A percentile compares a stretch with the other conserved stretches of the same genome.
Evolutionary conservation across 768 basidiomycete genomes (phyloP).

Genomic region (Boletus eberwhitei): DNA sequence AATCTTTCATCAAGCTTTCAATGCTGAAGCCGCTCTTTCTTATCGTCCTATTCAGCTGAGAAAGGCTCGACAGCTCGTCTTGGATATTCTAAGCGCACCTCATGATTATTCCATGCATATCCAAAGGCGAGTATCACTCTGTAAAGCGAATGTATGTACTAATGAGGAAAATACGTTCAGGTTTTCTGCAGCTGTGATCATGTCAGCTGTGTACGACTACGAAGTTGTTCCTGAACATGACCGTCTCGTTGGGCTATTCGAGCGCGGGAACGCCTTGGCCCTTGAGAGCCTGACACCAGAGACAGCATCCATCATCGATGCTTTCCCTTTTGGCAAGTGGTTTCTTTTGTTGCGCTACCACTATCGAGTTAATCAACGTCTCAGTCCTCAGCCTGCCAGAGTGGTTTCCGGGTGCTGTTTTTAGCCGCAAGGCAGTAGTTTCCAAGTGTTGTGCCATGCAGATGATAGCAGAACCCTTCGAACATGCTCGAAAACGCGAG

Average conservation of each 20-base stretch:
- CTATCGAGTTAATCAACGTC: neutral
- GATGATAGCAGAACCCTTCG: constrained; percentile 18
- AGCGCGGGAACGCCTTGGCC: constrained; percentile 27
- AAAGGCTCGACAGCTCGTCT: constrained; percentile 18
- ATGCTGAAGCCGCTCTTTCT: constrained; percentile 10
- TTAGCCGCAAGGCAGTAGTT: constrained; percentile 24
- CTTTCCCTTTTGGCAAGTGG: constrained; percentile 23
- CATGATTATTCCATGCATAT: constrained; percentile 1
- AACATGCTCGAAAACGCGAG: constrained; percentile 14
- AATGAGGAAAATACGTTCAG: constrained; percentile 11
- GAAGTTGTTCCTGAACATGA: constrained; percentile 35
- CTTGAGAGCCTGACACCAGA: constrained; percentile 17
- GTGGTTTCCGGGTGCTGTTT: constrained; percentile 25
- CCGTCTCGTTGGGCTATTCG: constrained; percentile 36
- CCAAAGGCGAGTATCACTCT: constrained; percentile 2
- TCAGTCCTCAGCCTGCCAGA: constrained; percentile 23
- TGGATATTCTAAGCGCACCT: constrained; percentile 13
- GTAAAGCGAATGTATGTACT: neutral
- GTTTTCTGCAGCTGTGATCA: constrained; percentile 34
- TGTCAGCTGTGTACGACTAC: constrained; percentile 42
- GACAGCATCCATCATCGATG: constrained; percentile 7
- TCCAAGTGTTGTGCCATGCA: constrained; percentile 3
- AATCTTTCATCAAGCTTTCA: constrained; percentile 23
- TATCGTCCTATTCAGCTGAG: constrained; percentile 20
- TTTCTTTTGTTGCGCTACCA: neutral